Evolutionary conservation across 2,329 filamentous ascomycete genomes (phyloP).

Genomic region (Penicillium sclerotiorum): DNA sequence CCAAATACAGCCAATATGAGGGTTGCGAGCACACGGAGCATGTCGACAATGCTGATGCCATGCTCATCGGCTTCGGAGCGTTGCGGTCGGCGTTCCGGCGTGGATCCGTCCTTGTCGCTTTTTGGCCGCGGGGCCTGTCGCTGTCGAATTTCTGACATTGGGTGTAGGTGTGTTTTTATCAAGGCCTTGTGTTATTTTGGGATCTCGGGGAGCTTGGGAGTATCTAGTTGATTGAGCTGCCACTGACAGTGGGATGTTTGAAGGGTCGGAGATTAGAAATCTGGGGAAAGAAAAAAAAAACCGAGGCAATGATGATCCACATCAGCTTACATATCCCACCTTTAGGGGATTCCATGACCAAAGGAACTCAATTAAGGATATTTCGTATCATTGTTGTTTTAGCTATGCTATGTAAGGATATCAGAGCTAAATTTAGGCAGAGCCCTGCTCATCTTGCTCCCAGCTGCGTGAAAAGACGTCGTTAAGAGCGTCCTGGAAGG

Average conservation of each 20-base stretch:
- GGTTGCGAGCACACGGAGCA: slow-evolving; percentile 70
- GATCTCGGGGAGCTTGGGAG: too few species aligned
- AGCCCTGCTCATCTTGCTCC: slow-evolving; percentile 41
- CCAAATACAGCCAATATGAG: slow-evolving; percentile 67
- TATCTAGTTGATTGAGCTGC: background rate
- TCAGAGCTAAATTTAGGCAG: background rate
- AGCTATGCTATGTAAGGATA: background rate
- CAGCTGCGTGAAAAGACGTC: slow-evolving; percentile 61
- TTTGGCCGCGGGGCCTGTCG: too few species aligned
- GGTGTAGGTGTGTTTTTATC: too few species aligned
- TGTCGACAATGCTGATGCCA: slow-evolving; percentile 59
- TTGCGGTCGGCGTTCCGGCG: slow-evolving; percentile 9
- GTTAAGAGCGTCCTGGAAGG: slow-evolving; percentile 64
- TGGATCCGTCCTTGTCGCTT: slow-evolving; percentile 11
- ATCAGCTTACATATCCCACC: background rate
- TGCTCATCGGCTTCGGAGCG: slow-evolving; percentile 24
- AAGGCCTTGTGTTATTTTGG: too few species aligned
- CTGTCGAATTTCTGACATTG: slow-evolving; percentile 37
- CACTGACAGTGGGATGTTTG: background rate
- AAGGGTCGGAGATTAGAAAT: slow-evolving; percentile 7
- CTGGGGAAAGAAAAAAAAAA: slow-evolving; percentile 15
- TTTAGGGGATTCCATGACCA: too few species aligned
- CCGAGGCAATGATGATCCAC: background rate
- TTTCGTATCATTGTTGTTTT: background rate
- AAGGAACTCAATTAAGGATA: background rate